Conservation (phyloP, 768 basidiomycete genomes). For the Mycena albidolilacea region DNA sequence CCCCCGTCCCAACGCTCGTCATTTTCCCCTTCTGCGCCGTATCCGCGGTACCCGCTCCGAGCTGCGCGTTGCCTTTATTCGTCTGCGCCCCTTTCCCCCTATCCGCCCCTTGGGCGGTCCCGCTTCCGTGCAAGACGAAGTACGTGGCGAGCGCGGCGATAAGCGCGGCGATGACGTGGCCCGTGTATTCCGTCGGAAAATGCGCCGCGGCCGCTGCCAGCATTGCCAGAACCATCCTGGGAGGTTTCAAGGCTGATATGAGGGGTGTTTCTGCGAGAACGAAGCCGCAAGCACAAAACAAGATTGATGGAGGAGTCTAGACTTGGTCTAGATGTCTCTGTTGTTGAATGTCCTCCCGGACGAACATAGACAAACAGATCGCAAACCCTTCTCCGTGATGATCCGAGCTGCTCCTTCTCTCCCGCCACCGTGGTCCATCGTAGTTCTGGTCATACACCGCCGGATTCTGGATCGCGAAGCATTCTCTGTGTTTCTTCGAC, state of each 20-base stretch:
- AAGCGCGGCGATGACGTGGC: neutral
- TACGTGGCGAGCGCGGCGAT: neutral
- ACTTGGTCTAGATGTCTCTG: neutral
- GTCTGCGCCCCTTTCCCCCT: neutral
- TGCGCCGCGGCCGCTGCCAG: neutral
- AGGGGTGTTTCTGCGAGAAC: neutral
- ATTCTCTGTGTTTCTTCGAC: too few relatives aligned
- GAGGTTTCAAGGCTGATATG: neutral
- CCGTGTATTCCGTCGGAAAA: conserved; percentile 6
- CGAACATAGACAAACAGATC: neutral
- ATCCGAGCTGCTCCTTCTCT: too few relatives aligned
- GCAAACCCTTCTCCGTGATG: neutral
- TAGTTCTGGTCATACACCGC: too few relatives aligned
- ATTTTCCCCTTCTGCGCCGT: neutral
- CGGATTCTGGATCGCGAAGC: too few relatives aligned
- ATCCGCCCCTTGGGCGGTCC: neutral
- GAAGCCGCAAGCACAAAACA: neutral
- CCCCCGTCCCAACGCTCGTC: neutral
- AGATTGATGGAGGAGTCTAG: conserved; percentile 6
- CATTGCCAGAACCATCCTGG: neutral
- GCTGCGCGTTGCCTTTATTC: neutral
- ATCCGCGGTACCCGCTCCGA: neutral
- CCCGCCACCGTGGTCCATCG: too few relatives aligned
- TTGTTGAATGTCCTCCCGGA: neutral
- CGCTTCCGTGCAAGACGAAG: neutral